Evolutionary conservation across 2,329 filamentous ascomycete species (phyloP).

Genomic region (Atkinsonella hypoxylon): DNA sequence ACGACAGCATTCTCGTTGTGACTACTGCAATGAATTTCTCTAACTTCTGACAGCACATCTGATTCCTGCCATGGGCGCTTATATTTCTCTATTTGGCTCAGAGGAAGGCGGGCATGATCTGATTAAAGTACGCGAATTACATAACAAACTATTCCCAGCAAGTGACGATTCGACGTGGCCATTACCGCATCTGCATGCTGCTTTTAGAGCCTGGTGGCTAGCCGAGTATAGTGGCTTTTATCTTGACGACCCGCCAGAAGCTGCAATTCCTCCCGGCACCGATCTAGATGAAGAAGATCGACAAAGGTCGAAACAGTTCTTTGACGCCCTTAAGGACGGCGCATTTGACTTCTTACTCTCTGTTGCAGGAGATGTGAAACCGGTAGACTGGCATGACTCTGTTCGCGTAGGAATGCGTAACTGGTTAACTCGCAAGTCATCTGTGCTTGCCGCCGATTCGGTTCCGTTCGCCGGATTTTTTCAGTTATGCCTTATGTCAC

Average conservation of each 20-base stretch:
- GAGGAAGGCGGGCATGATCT: conserved; percentile 58
- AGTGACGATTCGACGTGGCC: conserved; percentile 60
- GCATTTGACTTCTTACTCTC: conserved; percentile 87
- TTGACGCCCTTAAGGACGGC: conserved; percentile 71
- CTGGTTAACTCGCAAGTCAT: conserved; percentile 72
- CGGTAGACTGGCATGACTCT: conserved; percentile 77
- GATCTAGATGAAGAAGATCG: conserved; percentile 58
- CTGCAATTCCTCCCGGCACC: conserved; percentile 42
- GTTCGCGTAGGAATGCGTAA: conserved; percentile 71
- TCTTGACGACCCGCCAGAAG: conserved; percentile 55
- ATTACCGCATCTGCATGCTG: conserved; percentile 64
- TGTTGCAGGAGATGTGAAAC: conserved; percentile 68
- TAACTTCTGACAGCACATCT: conserved; percentile 50
- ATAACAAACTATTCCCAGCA: conserved; percentile 53
- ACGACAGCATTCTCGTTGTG: not conserved
- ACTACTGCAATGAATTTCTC: conserved; percentile 4
- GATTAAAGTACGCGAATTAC: conserved; percentile 56
- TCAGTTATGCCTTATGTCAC: conserved; percentile 60
- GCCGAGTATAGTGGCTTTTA: conserved; percentile 89
- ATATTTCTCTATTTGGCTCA: conserved; percentile 68
- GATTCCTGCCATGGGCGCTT: conserved; percentile 65
- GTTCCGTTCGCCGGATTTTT: conserved; percentile 61
- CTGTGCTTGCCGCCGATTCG: conserved; percentile 54
- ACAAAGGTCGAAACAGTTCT: conserved; percentile 59
- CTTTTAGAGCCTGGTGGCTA: conserved; percentile 75